phyloP scores from a whole-genome alignment of 176 grass and related monocot genomes.

The Juncus inflexus region DNA sequence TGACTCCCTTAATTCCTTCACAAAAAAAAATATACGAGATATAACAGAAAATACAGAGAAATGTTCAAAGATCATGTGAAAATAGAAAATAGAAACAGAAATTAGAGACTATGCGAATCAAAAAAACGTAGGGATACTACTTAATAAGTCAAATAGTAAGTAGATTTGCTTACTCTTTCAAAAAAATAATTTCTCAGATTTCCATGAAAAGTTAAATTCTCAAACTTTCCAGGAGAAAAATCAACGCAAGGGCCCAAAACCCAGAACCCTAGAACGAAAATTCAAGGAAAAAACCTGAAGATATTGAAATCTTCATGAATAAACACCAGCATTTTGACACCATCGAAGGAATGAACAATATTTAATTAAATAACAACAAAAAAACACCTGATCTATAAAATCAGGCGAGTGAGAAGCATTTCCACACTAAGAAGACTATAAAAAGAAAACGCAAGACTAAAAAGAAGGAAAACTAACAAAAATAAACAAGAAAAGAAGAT shows the following conservation, averaged over 20 bases:
- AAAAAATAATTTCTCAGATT: too few relatives aligned
- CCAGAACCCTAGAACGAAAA: slow-evolving; percentile 15
- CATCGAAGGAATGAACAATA: background rate
- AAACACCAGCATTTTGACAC: slow-evolving; percentile 3
- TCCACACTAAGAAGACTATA: too few relatives aligned
- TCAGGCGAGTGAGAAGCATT: background rate
- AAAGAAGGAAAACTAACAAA: too few relatives aligned
- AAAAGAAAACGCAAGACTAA: background rate
- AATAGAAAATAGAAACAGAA: background rate
- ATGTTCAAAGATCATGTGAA: background rate
- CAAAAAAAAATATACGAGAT: too few relatives aligned
- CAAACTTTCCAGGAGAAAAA: background rate
- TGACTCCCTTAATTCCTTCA: too few relatives aligned
- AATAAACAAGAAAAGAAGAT: too few relatives aligned
- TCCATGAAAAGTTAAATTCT: too few relatives aligned
- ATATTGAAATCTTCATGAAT: background rate
- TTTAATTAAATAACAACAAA: background rate
- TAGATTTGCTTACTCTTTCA: background rate
- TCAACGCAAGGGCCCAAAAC: background rate
- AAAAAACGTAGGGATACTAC: background rate
- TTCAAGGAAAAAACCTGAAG: background rate
- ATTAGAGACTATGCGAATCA: background rate
- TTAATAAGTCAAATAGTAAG: background rate
- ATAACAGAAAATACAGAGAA: background rate
- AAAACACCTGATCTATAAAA: background rate